Evolutionary conservation across 169 alveolate genomes (phyloP), one percentile per base, ranked within the genome.

Genomic region (Eimeria acervulina): DNA sequence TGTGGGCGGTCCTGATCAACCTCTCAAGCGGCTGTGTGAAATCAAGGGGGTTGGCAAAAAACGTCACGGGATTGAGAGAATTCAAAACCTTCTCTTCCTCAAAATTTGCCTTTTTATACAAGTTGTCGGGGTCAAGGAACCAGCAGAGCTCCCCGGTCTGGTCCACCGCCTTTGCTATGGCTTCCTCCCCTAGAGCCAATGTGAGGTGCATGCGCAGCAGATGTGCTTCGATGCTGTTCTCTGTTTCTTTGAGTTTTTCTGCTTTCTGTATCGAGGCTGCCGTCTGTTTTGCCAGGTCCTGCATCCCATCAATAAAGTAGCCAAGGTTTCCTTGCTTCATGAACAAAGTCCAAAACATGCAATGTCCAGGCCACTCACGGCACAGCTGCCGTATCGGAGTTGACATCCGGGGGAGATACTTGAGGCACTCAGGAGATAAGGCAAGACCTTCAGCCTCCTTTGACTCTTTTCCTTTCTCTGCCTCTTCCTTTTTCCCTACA

Each of bases 261-360:
- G 88, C 88, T 40, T 8, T 40, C 38, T 2, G 2, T 38, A 76
- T 19, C 63, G 28, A 42, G 33, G 59, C 33, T 33, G 15, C 63
- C 63, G 61, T 42, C 63, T 76, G n/a, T 19, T 21, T 40, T 26
- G 88, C 88, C 88, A 76, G 33, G n/a, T 21, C 52, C 17, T 76
- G 63, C 88, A 76, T 76, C 12, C 19, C 19, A 3, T 76, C 61
- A 6, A 38, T 38, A 40, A n/a, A 40, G 33, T 59, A n/a, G 40
- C 63, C 88, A n/a, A 76, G 13, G 33, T 44, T 38, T 8, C 88
- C 88, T 2, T 26, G 38, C 10, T 38, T 17, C 52, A 38, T 76
- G 63, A 76, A 76, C 88, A 76, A 44, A 40, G 42, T 1, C 88
- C 88, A 76, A 76, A 76, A 68, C 80, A 68, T 68, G 80, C 80